Conservation (phyloP, 2,329 filamentous ascomycete species). For the Parasarocladium wereldwijsianum region DNA sequence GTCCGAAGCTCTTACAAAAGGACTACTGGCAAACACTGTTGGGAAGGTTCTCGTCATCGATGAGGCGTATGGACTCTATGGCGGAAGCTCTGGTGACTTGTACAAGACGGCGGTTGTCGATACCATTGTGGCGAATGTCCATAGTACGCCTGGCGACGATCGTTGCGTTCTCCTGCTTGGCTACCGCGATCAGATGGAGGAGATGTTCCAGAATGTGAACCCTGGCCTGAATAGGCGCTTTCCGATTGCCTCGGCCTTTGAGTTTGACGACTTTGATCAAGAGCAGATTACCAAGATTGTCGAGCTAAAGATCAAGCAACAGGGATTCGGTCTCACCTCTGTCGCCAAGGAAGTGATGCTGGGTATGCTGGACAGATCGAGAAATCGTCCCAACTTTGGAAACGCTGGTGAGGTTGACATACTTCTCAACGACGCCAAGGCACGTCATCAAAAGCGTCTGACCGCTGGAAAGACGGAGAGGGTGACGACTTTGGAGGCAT, state of each 20-base stretch:
- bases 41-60: conserved; percentile 73
- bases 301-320: conserved; percentile 43
- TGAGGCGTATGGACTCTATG: conserved; percentile 57
- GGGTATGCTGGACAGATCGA: conserved; percentile 43
- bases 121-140: conserved; percentile 60
- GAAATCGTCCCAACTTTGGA: conserved; percentile 55
- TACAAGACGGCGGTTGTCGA: conserved; percentile 56
- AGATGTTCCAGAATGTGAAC: conserved; percentile 62
- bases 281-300: conserved; percentile 44
- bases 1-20: conserved; percentile 60
- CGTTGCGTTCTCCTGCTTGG: conserved; percentile 58
- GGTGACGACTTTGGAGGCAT: conserved; percentile 57
- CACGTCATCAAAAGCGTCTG: conserved; percentile 16
- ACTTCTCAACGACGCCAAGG: conserved; percentile 42
- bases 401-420: conserved; percentile 65
- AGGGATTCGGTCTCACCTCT: conserved; percentile 36
- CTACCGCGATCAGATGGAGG: conserved; percentile 53
- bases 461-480: conserved; percentile 9
- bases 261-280: conserved; percentile 54
- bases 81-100: conserved; percentile 18
- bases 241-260: conserved; percentile 45
- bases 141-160: conserved; percentile 55
- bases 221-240: conserved; percentile 55
- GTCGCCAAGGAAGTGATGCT: conserved; percentile 38
- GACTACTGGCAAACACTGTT: conserved; percentile 46